Evolutionary conservation across 225 moss, liverwort and hornwort species (phyloP).

Genomic region (Ulota crispa): DNA sequence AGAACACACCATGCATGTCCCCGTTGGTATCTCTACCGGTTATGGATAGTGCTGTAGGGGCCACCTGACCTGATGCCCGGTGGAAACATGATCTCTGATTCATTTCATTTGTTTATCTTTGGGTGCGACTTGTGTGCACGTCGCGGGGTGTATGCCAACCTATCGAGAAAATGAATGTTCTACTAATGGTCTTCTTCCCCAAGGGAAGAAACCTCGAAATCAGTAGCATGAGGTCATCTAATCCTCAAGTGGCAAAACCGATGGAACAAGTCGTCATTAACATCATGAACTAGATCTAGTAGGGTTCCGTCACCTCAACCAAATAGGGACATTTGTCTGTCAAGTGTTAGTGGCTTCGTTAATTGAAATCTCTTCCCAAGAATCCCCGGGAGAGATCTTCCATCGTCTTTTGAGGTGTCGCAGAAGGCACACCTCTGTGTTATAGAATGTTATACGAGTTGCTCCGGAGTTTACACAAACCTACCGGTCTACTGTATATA

Average conservation of each 20-base stretch:
- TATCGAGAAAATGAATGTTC: conserved; percentile 9
- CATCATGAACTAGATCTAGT: not conserved
- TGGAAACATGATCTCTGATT: conserved; percentile 21
- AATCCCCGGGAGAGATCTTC: not conserved
- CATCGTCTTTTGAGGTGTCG: not conserved
- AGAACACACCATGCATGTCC: conserved; percentile 26
- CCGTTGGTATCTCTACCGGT: conserved; percentile 35
- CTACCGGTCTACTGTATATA: not conserved
- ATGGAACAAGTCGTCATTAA: conserved; percentile 2
- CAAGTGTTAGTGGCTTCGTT: not conserved
- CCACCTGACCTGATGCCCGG: conserved; percentile 20
- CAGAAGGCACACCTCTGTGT: not conserved
- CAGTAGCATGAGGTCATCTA: conserved; percentile 24
- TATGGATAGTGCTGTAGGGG: conserved; percentile 21
- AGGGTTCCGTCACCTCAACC: not conserved
- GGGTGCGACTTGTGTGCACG: conserved; percentile 10
- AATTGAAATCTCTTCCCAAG: not conserved
- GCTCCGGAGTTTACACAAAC: not conserved
- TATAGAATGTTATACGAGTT: not conserved
- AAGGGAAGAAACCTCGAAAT: conserved; percentile 26
- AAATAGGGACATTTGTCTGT: not conserved
- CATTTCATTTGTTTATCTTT: conserved; percentile 23
- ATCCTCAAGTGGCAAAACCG: conserved; percentile 19
- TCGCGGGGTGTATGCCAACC: conserved; percentile 2
- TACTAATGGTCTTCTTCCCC: conserved; percentile 24